Evolutionary conservation across 2,329 filamentous ascomycete species (phyloP).

Genomic region (Monilinia laxa): DNA sequence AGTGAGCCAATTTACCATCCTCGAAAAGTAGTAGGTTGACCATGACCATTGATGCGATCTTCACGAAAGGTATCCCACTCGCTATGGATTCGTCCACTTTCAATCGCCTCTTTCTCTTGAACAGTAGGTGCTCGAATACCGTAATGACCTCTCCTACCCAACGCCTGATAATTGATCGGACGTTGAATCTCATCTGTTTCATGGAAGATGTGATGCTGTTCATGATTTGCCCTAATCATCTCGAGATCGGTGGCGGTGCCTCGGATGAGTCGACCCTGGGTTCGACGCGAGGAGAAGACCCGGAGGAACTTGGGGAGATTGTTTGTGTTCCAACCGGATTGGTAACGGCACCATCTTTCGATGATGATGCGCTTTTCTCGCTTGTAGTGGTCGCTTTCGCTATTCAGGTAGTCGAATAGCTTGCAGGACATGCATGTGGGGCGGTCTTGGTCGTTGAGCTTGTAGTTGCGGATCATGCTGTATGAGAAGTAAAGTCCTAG

Average conservation of each 20-base stretch:
- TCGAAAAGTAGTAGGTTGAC: not conserved
- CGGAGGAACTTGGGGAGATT: constrained; percentile 25
- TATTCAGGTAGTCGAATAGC: constrained; percentile 23
- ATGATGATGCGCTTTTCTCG: constrained; percentile 29
- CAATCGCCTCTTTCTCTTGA: not conserved
- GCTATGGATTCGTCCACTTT: not conserved
- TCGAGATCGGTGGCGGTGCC: accelerated
- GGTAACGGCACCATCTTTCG: constrained; percentile 27
- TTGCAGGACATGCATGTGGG: constrained; percentile 31
- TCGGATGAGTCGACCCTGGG: not conserved
- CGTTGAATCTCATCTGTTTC: constrained; percentile 7
- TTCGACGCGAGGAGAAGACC: constrained; percentile 5
- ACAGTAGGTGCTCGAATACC: constrained; percentile 7
- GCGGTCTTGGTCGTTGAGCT: not conserved
- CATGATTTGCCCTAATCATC: not conserved
- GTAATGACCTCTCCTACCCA: constrained; percentile 6
- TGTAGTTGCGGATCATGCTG: constrained; percentile 4
- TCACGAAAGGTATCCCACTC: constrained; percentile 4
- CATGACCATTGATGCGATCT: constrained; percentile 10
- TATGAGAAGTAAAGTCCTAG: constrained; percentile 33
- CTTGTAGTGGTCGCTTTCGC: constrained; percentile 37
- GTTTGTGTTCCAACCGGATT: constrained; percentile 22
- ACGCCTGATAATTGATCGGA: not conserved
- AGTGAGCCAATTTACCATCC: not conserved
- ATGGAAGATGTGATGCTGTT: not conserved